A percentile compares a stretch with the other conserved stretches of the same genome.
These are phyloP conservation scores for Arabidopsis lyrata DNA, from an alignment of 441 rosid genomes.

Conservation along the genomic window DNA sequence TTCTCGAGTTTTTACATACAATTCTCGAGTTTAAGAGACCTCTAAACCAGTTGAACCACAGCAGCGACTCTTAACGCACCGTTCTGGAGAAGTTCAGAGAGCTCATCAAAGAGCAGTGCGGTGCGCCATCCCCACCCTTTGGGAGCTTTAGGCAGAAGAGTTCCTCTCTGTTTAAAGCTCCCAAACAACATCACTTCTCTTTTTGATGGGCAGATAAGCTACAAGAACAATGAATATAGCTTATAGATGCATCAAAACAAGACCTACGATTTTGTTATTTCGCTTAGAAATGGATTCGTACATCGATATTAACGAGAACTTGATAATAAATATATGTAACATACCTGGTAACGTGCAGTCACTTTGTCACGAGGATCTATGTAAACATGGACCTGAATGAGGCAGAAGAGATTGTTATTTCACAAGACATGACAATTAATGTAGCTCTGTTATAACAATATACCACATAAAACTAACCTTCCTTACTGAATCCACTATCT, in stretches of 20 bases:
- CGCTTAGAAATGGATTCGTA: not conserved
- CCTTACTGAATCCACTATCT: constrained; percentile 68
- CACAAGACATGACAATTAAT: not conserved
- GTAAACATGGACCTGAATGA: constrained; percentile 75
- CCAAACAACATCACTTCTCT: constrained; percentile 93
- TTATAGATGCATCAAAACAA: constrained; percentile 5
- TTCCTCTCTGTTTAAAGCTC: constrained; percentile 85
- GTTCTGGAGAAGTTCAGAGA: constrained; percentile 83
- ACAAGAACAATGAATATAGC: constrained; percentile 24
- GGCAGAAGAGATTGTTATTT: constrained; percentile 14
- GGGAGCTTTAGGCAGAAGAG: constrained; percentile 94
- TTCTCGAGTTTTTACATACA: constrained; percentile 21
- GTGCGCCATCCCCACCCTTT: constrained; percentile 99
- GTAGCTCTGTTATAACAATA: not conserved
- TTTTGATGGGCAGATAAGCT: constrained; percentile 96
- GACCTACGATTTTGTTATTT: not conserved
- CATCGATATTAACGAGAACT: not conserved
- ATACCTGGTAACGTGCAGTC: constrained; percentile 94
- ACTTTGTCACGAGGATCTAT: constrained; percentile 93
- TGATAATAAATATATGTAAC: not conserved
- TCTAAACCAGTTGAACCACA: constrained; percentile 86
- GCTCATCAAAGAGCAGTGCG: constrained; percentile 87
- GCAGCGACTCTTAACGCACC: constrained; percentile 87
- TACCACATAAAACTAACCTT: constrained; percentile 55
- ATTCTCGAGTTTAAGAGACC: not conserved